Evolutionary conservation across 495 filamentous ascomycete genomes (phyloP).

Genomic region (Beverwykella pulmonaria): DNA sequence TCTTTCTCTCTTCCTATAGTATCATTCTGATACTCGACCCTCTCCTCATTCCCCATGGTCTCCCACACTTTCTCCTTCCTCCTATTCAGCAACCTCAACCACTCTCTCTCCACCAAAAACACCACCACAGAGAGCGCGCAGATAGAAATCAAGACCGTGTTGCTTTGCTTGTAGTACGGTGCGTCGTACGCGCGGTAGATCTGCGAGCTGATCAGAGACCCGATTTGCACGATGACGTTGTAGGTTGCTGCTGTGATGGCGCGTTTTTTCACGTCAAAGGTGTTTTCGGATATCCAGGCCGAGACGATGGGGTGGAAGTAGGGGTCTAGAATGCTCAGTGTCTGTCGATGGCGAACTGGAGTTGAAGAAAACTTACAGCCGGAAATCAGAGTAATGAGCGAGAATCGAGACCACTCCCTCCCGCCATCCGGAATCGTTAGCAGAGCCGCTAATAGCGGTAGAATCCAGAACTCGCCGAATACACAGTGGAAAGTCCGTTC

Average conservation of each 20-base stretch:
- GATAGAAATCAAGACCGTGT: conserved; percentile 47
- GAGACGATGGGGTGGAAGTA: conserved; percentile 53
- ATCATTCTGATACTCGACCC: conserved; percentile 44
- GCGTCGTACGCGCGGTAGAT: conserved; percentile 46
- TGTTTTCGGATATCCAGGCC: conserved; percentile 51
- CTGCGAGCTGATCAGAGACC: conserved; percentile 44
- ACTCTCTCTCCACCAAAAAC: conserved; percentile 44
- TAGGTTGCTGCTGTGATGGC: conserved; percentile 52
- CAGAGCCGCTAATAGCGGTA: conserved; percentile 51
- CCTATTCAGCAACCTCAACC: conserved; percentile 44
- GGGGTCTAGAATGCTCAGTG: conserved; percentile 39
- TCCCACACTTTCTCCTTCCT: conserved; percentile 48
- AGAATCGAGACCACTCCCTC: conserved; percentile 49
- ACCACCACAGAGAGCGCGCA: conserved; percentile 43
- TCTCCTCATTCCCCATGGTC: conserved; percentile 44
- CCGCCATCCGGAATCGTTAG: conserved; percentile 45
- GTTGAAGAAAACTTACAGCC: conserved; percentile 23
- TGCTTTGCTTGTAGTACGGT: conserved; percentile 49
- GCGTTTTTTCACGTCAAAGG: conserved; percentile 49
- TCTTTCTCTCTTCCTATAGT: conserved; percentile 38
- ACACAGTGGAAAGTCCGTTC: conserved; percentile 53
- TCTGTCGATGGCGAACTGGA: too few species aligned
- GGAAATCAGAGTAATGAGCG: conserved; percentile 48
- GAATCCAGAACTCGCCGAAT: conserved; percentile 52
- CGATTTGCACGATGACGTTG: conserved; percentile 51